A percentile compares a stretch with the other conserved stretches of the same genome.
These are phyloP conservation scores for Blakeslea trispora DNA, from an alignment of 371 early-diverging fungal species.

Conservation along the genomic window DNA sequence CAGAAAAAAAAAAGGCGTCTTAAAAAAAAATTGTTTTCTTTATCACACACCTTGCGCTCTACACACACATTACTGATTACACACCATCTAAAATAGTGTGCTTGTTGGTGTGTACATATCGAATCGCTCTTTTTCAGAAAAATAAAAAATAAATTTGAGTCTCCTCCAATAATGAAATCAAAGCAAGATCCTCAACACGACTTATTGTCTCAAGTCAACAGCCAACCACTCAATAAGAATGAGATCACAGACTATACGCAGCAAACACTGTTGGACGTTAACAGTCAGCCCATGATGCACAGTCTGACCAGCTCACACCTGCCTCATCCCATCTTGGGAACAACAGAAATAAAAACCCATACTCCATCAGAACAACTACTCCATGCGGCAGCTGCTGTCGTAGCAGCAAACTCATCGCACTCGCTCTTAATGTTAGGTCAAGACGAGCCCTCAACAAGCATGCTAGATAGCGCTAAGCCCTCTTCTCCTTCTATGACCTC, in stretches of 20 bases:
- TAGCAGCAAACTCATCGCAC: not conserved
- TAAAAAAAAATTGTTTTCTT: too few species aligned
- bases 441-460: not conserved
- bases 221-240: conserved; percentile 1
- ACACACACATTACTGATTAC: too few species aligned
- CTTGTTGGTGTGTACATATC: conserved; percentile 1
- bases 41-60: too few species aligned
- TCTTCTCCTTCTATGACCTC: too few species aligned
- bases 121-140: too few species aligned
- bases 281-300: conserved; percentile 20
- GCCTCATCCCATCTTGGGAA: not conserved
- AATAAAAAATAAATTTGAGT: not conserved
- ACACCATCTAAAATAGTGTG: not conserved
- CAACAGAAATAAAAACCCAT: not conserved
- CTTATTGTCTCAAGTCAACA: conserved; percentile 9
- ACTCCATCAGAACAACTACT: not conserved
- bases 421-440: not conserved
- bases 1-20: too few species aligned
- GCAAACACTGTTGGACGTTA: conserved; percentile 22
- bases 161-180: too few species aligned
- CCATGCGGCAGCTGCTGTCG: not conserved
- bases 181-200: not conserved
- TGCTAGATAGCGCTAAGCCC: too few species aligned
- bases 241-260: conserved; percentile 9
- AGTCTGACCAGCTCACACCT: not conserved